Evolutionary conservation across 179 eudicot genomes (phyloP), one percentile per base, ranked within the genome.

Genomic region (Nepenthes alata): DNA sequence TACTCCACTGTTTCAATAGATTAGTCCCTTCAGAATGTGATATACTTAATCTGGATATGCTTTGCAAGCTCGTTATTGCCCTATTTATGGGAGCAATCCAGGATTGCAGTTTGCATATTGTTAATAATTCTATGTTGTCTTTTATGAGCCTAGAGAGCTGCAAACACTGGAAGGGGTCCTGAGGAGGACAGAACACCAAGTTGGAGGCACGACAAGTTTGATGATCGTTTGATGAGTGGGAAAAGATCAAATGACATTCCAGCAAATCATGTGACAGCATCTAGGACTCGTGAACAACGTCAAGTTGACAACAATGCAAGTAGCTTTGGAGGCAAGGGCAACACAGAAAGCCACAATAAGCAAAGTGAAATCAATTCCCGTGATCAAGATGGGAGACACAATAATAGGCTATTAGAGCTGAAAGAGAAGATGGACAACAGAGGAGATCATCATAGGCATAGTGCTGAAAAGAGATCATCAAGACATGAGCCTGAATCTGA

Each of bases 81-180:
- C 10, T 47, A 47, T 11, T 11, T 11, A 47, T 47, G 50, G 50
- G 8, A 6, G 50, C 50, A 6, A 47, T 11, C 50, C 11, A 11
- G 11, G 11, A 47, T 25, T 25, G 25, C 25, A 47, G 11, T 47
- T 6, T 1, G 11, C 10, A 1, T 47, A 11, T 6, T 11, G 8
- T 11, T 50, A 50, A 11, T 13, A 10, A 3, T 50, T 50, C 53
- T 50, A 4, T 25, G n/a, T 11, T 11, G 53, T 10, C 10, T 13
- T 57, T 16, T 49, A 49, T 60, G 25, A 44, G 12, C 48, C 3
- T 61, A 91, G 98, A 89, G 96, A 83, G 96, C 96, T 71, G 96
- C 98, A 67, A 67, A 91, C 68, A 91, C 98, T 25, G 98, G 98
- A 64, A 81, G 98, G 97, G 97, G 96, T 69, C 70, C 67, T 13